Percentiles rank a stretch among this genome's conserved stretches.
These are phyloP conservation scores for Oryza nivara DNA, from an alignment of 176 grass and related monocot genomes.

Conservation along the genomic window DNA sequence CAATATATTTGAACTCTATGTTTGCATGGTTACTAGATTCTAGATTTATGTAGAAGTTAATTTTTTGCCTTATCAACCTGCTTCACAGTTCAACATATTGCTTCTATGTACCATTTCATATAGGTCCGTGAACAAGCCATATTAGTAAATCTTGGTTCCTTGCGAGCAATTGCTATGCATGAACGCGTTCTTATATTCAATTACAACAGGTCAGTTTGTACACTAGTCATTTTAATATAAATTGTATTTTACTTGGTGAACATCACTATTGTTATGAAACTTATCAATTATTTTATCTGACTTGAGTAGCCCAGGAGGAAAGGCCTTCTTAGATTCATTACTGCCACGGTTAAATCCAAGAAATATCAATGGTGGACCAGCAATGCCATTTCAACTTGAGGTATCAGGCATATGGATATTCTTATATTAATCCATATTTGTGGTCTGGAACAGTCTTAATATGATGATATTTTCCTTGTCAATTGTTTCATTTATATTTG, in stretches of 20 bases:
- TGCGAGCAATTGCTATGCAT: slow-evolving; percentile 95
- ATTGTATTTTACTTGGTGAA: neutral
- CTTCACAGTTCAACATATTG: slow-evolving; percentile 16
- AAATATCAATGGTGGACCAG: slow-evolving; percentile 70
- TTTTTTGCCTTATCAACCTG: slow-evolving; percentile 7
- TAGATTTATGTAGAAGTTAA: neutral
- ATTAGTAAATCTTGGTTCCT: slow-evolving; percentile 88
- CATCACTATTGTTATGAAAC: neutral
- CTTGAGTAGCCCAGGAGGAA: slow-evolving; percentile 77
- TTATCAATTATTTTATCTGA: slow-evolving; percentile 32
- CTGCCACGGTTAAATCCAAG: slow-evolving; percentile 89
- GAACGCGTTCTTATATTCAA: slow-evolving; percentile 92
- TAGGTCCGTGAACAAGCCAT: slow-evolving; percentile 98
- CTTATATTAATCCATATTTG: slow-evolving; percentile 25
- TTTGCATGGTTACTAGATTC: neutral
- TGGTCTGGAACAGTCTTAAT: slow-evolving; percentile 17
- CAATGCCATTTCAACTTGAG: slow-evolving; percentile 99
- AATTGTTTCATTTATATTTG: slow-evolving; percentile 26
- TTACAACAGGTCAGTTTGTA: slow-evolving; percentile 79
- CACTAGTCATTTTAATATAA: slow-evolving; percentile 15
- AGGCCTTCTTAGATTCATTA: slow-evolving; percentile 72
- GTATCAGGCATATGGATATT: slow-evolving; percentile 48
- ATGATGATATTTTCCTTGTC: neutral
- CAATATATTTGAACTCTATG: neutral
- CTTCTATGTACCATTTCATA: slow-evolving; percentile 38